phyloP scores from a whole-genome alignment of 202 grass and related monocot species.

The Schoenoplectus tabernaemontani region DNA sequence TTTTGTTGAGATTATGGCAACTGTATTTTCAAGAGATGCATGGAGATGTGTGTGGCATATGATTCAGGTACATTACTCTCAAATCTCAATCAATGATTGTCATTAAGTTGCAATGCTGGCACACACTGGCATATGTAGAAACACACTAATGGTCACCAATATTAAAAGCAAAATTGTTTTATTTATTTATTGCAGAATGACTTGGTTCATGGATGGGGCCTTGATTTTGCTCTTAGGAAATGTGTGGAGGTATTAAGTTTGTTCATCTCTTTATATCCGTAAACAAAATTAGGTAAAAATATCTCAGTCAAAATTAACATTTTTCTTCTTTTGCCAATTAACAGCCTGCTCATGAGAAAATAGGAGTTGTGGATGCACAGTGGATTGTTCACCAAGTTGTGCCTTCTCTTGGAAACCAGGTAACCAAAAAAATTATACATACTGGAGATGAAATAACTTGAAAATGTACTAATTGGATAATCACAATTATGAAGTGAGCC shows the following conservation, averaged over 20 bases:
- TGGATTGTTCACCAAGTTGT: conserved; percentile 43
- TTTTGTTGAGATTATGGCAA: conserved; percentile 82
- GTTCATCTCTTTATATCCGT: neutral
- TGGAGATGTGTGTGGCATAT: conserved; percentile 74
- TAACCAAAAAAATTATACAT: neutral
- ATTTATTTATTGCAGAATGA: conserved; percentile 45
- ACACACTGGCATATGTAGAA: neutral
- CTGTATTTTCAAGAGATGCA: conserved; percentile 52
- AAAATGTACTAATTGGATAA: neutral
- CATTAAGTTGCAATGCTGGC: neutral
- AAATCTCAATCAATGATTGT: neutral
- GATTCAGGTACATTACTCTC: conserved; percentile 42
- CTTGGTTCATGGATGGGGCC: conserved; percentile 73
- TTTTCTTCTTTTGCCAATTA: neutral
- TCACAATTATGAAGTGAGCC: neutral
- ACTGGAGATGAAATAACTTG: neutral
- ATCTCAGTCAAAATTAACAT: neutral
- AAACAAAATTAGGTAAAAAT: neutral
- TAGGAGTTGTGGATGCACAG: conserved; percentile 62
- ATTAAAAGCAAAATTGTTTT: neutral
- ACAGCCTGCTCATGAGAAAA: conserved; percentile 43
- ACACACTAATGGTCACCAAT: neutral
- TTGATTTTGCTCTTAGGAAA: conserved; percentile 57
- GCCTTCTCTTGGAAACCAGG: conserved; percentile 55
- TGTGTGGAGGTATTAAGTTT: conserved; percentile 45